These are phyloP conservation scores for Cyberlindnera mycetangii DNA, from an alignment of 805 yeast genomes.

Conservation along the genomic window DNA sequence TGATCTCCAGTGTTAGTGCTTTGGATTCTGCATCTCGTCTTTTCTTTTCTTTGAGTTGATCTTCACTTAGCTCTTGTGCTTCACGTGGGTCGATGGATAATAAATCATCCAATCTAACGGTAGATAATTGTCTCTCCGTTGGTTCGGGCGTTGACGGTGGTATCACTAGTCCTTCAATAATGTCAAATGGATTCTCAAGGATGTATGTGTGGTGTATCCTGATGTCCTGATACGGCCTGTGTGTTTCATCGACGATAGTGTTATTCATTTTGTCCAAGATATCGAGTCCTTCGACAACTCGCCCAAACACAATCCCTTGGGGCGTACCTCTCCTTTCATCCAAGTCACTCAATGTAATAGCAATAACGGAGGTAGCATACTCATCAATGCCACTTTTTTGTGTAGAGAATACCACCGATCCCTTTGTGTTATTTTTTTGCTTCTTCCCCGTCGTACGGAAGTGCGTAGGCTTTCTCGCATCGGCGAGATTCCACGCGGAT, in stretches of 20 bases:
- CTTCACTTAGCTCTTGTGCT: constrained; percentile 27
- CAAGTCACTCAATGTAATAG: constrained; percentile 36
- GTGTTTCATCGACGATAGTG: constrained; percentile 35
- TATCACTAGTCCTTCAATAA: constrained; percentile 24
- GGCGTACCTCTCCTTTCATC: constrained; percentile 14
- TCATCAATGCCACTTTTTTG: constrained; percentile 2
- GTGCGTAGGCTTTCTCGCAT: constrained; percentile 13
- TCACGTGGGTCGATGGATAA: constrained; percentile 22
- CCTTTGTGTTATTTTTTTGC: constrained; percentile 29
- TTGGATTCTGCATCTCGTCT: constrained; percentile 44
- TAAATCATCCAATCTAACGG: constrained; percentile 28
- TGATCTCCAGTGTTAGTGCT: constrained; percentile 58
- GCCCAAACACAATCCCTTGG: constrained; percentile 42
- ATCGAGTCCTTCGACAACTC: constrained; percentile 48
- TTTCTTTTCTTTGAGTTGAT: constrained; percentile 25
- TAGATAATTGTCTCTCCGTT: constrained; percentile 32
- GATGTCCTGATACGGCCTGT: constrained; percentile 46
- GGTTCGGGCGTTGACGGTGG: constrained; percentile 38
- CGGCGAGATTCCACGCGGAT: constrained; percentile 32
- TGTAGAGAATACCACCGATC: constrained; percentile 34
- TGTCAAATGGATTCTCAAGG: constrained; percentile 52
- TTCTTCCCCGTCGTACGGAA: constrained; percentile 25
- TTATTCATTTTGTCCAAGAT: constrained; percentile 43
- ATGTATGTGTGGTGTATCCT: constrained; percentile 50
- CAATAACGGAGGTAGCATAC: constrained; percentile 35